Conservation (phyloP, 116 monocot genomes). For the Zostera marina region DNA sequence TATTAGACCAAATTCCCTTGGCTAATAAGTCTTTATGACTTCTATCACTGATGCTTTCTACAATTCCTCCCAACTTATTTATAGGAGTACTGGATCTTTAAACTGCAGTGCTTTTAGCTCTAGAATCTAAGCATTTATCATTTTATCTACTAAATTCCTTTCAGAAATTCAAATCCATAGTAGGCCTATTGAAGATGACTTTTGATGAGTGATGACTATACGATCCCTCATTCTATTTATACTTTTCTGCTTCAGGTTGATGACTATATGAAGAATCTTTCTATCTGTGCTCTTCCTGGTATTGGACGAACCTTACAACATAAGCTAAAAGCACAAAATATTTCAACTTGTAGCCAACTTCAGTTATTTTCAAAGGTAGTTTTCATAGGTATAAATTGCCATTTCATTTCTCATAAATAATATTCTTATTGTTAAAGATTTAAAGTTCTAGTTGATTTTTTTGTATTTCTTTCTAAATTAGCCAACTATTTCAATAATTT, state of each 20-base stretch:
- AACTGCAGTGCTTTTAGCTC: too few relatives aligned
- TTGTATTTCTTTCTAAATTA: neutral
- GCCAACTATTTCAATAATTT: neutral
- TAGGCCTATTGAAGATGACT: too few relatives aligned
- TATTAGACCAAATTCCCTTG: too few relatives aligned
- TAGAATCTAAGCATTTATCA: too few relatives aligned
- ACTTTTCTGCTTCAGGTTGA: constrained; percentile 12
- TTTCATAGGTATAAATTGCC: neutral
- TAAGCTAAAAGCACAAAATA: constrained; percentile 42
- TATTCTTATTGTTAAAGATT: neutral
- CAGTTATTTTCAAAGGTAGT: constrained; percentile 59
- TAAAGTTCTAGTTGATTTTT: neutral
- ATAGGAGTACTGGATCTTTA: too few relatives aligned
- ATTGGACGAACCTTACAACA: constrained; percentile 53
- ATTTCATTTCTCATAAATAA: neutral
- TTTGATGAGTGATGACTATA: too few relatives aligned
- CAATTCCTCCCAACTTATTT: too few relatives aligned
- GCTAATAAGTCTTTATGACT: too few relatives aligned
- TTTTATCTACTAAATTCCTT: too few relatives aligned
- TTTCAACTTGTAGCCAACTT: constrained; percentile 69
- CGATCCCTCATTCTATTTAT: neutral
- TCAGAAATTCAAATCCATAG: too few relatives aligned
- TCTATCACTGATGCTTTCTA: too few relatives aligned
- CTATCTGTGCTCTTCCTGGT: constrained; percentile 68
- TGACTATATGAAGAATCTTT: constrained; percentile 55